Evolutionary conservation across 495 filamentous ascomycete genomes (phyloP).

Genomic region (Cercophora sp.): DNA sequence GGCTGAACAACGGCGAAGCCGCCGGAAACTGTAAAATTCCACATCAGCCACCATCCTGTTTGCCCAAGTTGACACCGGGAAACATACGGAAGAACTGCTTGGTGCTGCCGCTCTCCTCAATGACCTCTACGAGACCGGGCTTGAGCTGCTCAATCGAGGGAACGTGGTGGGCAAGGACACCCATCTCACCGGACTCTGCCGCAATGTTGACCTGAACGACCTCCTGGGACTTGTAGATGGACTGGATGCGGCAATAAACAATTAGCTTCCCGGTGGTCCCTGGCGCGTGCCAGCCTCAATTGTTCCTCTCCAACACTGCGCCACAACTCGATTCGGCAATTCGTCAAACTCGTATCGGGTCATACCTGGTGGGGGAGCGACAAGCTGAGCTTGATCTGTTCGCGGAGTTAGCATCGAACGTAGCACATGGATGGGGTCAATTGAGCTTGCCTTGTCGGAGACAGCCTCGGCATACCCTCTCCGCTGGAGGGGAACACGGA

Average conservation of each 20-base stretch:
- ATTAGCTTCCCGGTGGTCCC: constrained; percentile 17
- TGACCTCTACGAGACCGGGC: constrained; percentile 89
- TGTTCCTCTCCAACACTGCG: not conserved
- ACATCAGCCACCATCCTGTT: too few species aligned
- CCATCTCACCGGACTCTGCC: constrained; percentile 98
- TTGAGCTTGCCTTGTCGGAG: constrained; percentile 59
- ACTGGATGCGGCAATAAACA: constrained; percentile 49
- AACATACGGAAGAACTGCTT: constrained; percentile 97
- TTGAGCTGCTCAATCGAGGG: constrained; percentile 98
- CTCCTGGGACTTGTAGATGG: constrained; percentile 58
- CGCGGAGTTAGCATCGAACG: constrained; percentile 17
- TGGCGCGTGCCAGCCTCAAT: constrained; percentile 2
- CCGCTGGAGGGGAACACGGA: constrained; percentile 68
- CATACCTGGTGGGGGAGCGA: constrained; percentile 97
- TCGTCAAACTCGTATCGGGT: constrained; percentile 5
- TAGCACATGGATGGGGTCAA: constrained; percentile 5
- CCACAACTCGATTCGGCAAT: not conserved
- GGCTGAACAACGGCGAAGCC: constrained; percentile 97
- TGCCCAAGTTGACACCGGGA: too few species aligned
- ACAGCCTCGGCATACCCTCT: constrained; percentile 93
- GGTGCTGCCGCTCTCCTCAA: constrained; percentile 85
- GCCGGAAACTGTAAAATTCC: constrained; percentile 90
- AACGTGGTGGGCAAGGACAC: constrained; percentile 97
- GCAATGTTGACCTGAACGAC: constrained; percentile 97
- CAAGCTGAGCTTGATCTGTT: constrained; percentile 95